Evolutionary conservation across 2,329 filamentous ascomycete species (phyloP).

Genomic region (Akanthomyces muscarius): DNA sequence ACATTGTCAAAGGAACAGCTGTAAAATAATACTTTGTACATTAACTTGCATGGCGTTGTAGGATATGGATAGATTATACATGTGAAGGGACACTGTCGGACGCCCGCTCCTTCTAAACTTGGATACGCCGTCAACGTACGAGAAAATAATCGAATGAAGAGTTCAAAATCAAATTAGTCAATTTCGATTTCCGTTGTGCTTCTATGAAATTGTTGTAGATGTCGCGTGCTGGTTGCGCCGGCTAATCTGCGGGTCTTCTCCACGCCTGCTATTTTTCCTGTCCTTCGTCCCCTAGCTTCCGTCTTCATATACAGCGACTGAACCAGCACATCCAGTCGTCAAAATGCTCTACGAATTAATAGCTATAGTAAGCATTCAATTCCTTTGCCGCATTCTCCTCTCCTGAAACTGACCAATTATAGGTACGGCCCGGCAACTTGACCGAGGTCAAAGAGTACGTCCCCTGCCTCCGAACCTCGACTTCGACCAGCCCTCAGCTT

Average conservation of each 20-base stretch:
- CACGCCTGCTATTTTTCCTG: slow-evolving; percentile 18
- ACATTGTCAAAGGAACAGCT: slow-evolving; percentile 47
- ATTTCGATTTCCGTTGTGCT: no score
- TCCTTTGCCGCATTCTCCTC: no score
- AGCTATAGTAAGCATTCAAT: slow-evolving; percentile 70
- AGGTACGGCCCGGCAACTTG: slow-evolving; percentile 91
- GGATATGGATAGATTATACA: slow-evolving; percentile 20
- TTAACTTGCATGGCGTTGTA: slow-evolving; percentile 38
- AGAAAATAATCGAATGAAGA: background rate
- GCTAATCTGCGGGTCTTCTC: slow-evolving; percentile 28
- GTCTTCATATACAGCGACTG: background rate
- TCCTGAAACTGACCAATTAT: slow-evolving; percentile 12
- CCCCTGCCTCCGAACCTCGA: slow-evolving; percentile 15
- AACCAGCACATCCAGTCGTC: slow-evolving; percentile 30
- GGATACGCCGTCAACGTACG: background rate
- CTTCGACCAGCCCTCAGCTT: slow-evolving; percentile 9
- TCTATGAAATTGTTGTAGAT: background rate
- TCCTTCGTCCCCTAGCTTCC: background rate
- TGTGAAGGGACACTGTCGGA: background rate
- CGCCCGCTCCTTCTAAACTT: background rate
- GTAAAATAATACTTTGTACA: slow-evolving; percentile 27
- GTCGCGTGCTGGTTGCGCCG: slow-evolving; percentile 19
- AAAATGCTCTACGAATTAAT: slow-evolving; percentile 97
- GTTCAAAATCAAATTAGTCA: background rate
- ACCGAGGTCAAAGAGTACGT: slow-evolving; percentile 91